Conservation (phyloP, 2,329 filamentous ascomycete genomes). For the Elsinoe perseae region DNA sequence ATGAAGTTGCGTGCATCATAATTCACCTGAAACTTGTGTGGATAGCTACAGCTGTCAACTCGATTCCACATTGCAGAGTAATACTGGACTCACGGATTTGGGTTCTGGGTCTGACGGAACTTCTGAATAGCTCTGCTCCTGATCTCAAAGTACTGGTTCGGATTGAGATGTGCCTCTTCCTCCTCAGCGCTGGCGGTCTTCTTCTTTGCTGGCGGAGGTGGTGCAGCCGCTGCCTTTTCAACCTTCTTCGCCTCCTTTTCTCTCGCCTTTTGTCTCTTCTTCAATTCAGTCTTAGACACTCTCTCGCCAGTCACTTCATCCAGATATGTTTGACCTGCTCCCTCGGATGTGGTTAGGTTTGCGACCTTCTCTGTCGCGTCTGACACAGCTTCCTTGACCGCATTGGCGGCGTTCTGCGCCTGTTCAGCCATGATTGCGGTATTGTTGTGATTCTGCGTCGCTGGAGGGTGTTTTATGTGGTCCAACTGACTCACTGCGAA, state of each 20-base stretch:
- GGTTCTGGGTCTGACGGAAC: constrained; percentile 62
- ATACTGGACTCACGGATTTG: constrained; percentile 49
- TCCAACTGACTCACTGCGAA: background rate
- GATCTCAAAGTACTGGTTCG: constrained; percentile 94
- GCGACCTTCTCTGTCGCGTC: constrained; percentile 30
- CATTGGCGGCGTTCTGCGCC: constrained; percentile 30
- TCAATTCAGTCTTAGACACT: constrained; percentile 56
- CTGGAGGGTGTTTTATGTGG: constrained; percentile 15
- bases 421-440: constrained; percentile 28
- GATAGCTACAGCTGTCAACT: constrained; percentile 47
- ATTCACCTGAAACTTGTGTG: constrained; percentile 85
- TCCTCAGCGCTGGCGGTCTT: constrained; percentile 55
- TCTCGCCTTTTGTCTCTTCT: constrained; percentile 90
- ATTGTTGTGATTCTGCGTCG: constrained; percentile 1
- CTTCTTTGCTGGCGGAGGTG: constrained; percentile 51
- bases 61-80: background rate
- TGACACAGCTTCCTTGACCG: constrained; percentile 32
- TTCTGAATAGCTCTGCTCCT: constrained; percentile 75
- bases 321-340: constrained; percentile 56
- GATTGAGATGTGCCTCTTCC: constrained; percentile 64
- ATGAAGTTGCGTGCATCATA: constrained; percentile 76
- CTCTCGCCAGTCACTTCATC: constrained; percentile 91
- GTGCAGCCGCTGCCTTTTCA: constrained; percentile 63
- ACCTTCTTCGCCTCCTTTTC: constrained; percentile 83
- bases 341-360: constrained; percentile 30